Evolutionary conservation across 192 early-diverging fungal species (phyloP).

Genomic region (Chytriomyces sp.): DNA sequence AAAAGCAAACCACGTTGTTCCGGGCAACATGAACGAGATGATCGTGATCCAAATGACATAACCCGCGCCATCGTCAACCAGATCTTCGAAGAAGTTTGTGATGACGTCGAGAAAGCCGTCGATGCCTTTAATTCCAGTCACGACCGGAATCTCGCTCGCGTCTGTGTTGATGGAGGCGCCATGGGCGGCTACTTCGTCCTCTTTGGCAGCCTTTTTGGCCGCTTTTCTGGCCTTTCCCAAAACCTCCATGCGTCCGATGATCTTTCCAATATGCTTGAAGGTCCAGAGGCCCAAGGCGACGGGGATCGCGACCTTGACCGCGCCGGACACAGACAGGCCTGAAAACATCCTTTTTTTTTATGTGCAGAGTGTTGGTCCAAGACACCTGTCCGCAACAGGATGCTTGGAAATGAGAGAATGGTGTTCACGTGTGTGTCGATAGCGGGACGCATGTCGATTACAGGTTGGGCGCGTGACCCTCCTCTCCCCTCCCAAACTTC

Average conservation of each 20-base stretch:
- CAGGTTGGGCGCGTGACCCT: no score
- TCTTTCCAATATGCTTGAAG: background rate
- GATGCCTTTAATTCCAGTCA: background rate
- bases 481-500: no score
- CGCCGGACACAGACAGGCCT: background rate
- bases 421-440: no score
- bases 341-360: no score
- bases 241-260: background rate
- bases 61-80: background rate
- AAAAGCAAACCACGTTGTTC: background rate
- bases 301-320: background rate
- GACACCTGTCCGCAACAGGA: no score
- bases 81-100: background rate
- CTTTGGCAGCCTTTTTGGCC: background rate
- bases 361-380: no score
- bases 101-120: background rate
- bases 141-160: background rate
- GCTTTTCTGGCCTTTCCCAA: background rate
- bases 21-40: background rate
- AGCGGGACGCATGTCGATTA: no score
- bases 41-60: background rate
- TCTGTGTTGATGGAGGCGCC: background rate
- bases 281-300: constrained; percentile 5
- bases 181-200: background rate
- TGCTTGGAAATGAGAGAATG: no score